phyloP scores from a whole-genome alignment of 257 asterid genomes.

The Scutellaria barbata region DNA sequence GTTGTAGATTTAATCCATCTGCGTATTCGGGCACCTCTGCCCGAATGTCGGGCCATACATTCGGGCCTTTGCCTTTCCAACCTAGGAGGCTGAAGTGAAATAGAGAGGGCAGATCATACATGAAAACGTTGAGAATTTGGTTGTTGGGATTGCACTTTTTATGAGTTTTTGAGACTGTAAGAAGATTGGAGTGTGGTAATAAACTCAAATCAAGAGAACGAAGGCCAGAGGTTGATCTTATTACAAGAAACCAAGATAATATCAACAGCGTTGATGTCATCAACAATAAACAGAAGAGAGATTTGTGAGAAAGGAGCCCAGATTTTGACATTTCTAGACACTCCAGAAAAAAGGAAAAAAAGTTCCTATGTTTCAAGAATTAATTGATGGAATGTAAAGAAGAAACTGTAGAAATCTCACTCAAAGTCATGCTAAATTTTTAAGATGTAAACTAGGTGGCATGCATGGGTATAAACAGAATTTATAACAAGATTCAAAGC shows the following conservation, averaged over 20 bases:
- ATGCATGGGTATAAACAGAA: constrained; percentile 36
- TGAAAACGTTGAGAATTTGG: constrained; percentile 63
- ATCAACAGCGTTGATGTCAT: constrained; percentile 50
- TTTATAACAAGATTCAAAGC: constrained; percentile 20
- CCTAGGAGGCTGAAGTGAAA: constrained; percentile 72
- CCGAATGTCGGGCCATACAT: constrained; percentile 77
- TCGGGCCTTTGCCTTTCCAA: constrained; percentile 52
- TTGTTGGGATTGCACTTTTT: constrained; percentile 43
- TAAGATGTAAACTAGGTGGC: constrained; percentile 1
- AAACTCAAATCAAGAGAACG: constrained; percentile 40
- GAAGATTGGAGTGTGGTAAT: constrained; percentile 43
- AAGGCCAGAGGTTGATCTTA: constrained; percentile 47
- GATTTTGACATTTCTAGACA: constrained; percentile 37
- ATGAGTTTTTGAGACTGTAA: constrained; percentile 34
- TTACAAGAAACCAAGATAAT: constrained; percentile 51
- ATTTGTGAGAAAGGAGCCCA: constrained; percentile 48
- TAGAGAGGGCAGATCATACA: constrained; percentile 73
- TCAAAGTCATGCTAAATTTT: constrained; percentile 8
- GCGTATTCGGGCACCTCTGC: constrained; percentile 60
- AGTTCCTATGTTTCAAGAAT: constrained; percentile 1
- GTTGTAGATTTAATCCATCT: constrained; percentile 83
- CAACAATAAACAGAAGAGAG: constrained; percentile 53
- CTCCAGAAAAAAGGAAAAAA: neutral
- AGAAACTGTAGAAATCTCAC: neutral
- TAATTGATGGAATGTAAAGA: neutral